A percentile compares a stretch with the other conserved stretches of the same genome.
These are phyloP conservation scores for Chamaecyparis obtusa DNA, from an alignment of 75 land plant species.

Conservation along the genomic window DNA sequence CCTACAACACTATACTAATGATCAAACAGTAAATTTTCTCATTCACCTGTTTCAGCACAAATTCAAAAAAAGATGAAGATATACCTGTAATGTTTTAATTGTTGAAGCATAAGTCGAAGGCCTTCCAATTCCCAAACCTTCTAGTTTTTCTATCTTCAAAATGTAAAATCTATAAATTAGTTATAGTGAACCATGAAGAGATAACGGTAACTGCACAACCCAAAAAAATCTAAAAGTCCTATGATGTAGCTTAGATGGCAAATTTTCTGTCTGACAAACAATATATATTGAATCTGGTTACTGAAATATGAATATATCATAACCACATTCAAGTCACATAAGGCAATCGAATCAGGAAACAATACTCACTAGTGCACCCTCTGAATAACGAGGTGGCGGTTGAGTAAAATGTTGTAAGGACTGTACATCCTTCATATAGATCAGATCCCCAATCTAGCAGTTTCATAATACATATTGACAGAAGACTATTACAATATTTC, in stretches of 20 bases:
- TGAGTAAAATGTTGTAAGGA: constrained; percentile 71
- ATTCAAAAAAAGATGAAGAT: background rate
- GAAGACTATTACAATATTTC: constrained; percentile 5
- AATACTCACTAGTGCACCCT: constrained; percentile 67
- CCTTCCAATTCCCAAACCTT: constrained; percentile 98
- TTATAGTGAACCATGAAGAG: background rate
- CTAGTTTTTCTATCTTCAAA: constrained; percentile 73
- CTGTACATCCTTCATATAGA: constrained; percentile 47
- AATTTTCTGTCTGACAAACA: background rate
- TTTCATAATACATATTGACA: background rate
- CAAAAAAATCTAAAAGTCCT: background rate
- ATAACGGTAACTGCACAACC: background rate
- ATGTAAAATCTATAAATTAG: constrained; percentile 1
- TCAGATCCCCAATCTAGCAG: constrained; percentile 43
- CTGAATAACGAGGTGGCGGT: constrained; percentile 87
- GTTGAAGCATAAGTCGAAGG: constrained; percentile 99
- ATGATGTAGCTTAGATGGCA: background rate
- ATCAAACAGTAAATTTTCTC: background rate
- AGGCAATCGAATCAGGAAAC: background rate
- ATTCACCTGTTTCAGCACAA: background rate
- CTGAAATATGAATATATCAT: constrained; percentile 5
- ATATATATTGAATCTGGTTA: background rate
- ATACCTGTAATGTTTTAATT: constrained; percentile 83
- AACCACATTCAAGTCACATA: background rate
- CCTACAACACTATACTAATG: background rate